phyloP scores from a whole-genome alignment of 106 monocot genomes.

The Vanilla planifolia region DNA sequence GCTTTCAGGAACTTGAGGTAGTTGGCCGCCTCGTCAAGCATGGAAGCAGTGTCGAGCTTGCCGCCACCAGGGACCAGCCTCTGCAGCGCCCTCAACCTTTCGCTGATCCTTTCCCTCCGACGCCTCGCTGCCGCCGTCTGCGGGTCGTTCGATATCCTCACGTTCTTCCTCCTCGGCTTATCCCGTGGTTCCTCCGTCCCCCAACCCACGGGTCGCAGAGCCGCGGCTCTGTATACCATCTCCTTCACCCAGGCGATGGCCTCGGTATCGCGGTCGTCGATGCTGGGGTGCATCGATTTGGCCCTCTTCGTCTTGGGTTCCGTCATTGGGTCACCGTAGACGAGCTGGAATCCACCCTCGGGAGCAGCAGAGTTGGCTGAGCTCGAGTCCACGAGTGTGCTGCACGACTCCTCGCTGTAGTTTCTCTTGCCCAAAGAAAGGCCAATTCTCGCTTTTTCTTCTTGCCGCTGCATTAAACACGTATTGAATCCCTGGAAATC shows the following conservation, averaged over 20 bases:
- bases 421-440: neutral
- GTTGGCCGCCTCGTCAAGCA: conserved; percentile 85
- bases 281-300: neutral
- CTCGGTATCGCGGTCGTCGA: conserved; percentile 40
- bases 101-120: conserved; percentile 67
- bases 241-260: conserved; percentile 72
- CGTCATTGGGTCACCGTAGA: neutral
- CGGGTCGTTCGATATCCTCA: conserved; percentile 78
- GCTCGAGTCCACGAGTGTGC: too few relatives aligned
- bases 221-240: conserved; percentile 80
- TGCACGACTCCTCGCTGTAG: neutral
- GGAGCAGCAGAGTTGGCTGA: neutral
- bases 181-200: conserved; percentile 20
- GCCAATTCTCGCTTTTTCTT: too few relatives aligned
- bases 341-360: neutral
- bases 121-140: conserved; percentile 81
- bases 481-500: neutral
- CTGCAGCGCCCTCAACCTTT: conserved; percentile 60
- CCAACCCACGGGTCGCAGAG: conserved; percentile 46
- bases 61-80: conserved; percentile 64
- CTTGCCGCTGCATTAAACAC: neutral
- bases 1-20: conserved; percentile 88
- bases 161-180: conserved; percentile 69
- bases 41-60: conserved; percentile 90
- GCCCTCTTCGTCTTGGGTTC: neutral